These are phyloP conservation scores for Testicularia cyperi DNA, from an alignment of 1,284 basidiomycete species.

Conservation along the genomic window DNA sequence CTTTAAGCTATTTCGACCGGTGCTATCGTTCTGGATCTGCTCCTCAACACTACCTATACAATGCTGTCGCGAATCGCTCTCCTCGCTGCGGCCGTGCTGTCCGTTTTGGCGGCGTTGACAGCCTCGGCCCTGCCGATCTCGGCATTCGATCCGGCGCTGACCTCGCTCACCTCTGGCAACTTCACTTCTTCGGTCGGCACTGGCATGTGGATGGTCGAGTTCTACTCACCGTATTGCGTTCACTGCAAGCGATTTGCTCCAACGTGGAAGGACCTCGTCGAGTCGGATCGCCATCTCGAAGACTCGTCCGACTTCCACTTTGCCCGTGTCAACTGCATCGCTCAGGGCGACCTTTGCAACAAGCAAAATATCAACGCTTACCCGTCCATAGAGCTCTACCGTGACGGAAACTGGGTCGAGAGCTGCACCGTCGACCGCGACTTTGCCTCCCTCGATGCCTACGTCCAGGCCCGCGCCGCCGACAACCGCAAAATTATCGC, in stretches of 20 bases:
- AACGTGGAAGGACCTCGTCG: slow-evolving; percentile 74
- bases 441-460: slow-evolving; percentile 19
- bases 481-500: slow-evolving; percentile 24
- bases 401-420: slow-evolving; percentile 32
- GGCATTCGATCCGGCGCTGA: slow-evolving; percentile 9
- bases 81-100: too few species aligned
- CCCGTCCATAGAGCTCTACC: slow-evolving; percentile 42
- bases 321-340: slow-evolving; percentile 54
- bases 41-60: too few species aligned
- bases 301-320: slow-evolving; percentile 48
- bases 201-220: slow-evolving; percentile 50
- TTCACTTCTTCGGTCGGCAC: slow-evolving; percentile 14
- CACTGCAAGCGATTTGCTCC: slow-evolving; percentile 77
- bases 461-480: slow-evolving; percentile 24
- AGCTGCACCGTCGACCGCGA: slow-evolving; percentile 28
- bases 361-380: slow-evolving; percentile 36
- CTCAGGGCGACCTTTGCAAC: slow-evolving; percentile 43
- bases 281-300: slow-evolving; percentile 36
- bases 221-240: slow-evolving; percentile 69
- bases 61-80: too few species aligned
- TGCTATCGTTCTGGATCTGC: too few species aligned
- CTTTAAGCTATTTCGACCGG: too few species aligned
- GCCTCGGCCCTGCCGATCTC: slow-evolving; percentile 8
- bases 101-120: too few species aligned
- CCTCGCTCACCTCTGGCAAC: slow-evolving; percentile 16